Conservation (phyloP, 352 stramenopile genomes). For the Phytophthora tentaculata region DNA sequence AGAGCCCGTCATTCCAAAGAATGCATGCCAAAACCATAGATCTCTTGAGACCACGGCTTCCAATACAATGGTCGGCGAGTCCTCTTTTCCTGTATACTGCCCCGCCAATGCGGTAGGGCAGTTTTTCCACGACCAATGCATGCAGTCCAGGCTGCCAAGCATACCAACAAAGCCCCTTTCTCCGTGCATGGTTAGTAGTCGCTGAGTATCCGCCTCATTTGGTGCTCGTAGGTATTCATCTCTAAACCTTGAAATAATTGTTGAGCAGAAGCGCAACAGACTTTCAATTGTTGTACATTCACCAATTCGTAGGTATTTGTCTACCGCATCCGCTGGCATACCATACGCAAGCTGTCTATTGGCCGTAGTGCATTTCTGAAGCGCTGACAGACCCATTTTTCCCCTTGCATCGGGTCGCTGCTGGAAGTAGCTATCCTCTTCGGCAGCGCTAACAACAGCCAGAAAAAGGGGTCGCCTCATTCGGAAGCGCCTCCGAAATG, state of each 20-base stretch:
- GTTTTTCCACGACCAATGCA: slow-evolving; percentile 15
- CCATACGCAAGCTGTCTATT: slow-evolving; percentile 10
- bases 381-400: slow-evolving; percentile 4
- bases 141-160: slow-evolving; percentile 16
- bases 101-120: slow-evolving; percentile 10
- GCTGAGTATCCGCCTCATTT: background rate
- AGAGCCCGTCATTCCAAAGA: slow-evolving; percentile 8
- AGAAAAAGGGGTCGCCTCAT: background rate
- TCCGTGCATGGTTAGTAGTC: background rate
- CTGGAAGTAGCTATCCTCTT: background rate
- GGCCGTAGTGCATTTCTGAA: slow-evolving; percentile 12
- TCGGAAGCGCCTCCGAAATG: background rate
- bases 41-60: slow-evolving; percentile 5
- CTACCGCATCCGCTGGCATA: slow-evolving; percentile 7
- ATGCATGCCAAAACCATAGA: slow-evolving; percentile 11
- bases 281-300: slow-evolving; percentile 1
- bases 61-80: slow-evolving; percentile 4
- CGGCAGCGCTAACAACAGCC: background rate
- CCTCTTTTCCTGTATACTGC: background rate
- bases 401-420: background rate
- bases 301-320: slow-evolving; percentile 6
- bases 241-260: background rate
- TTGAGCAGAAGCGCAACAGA: background rate
- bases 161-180: slow-evolving; percentile 8
- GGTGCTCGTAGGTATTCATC: slow-evolving; percentile 3